phyloP scores from a whole-genome alignment of 1,284 basidiomycete species.

The Irpex sp. region DNA sequence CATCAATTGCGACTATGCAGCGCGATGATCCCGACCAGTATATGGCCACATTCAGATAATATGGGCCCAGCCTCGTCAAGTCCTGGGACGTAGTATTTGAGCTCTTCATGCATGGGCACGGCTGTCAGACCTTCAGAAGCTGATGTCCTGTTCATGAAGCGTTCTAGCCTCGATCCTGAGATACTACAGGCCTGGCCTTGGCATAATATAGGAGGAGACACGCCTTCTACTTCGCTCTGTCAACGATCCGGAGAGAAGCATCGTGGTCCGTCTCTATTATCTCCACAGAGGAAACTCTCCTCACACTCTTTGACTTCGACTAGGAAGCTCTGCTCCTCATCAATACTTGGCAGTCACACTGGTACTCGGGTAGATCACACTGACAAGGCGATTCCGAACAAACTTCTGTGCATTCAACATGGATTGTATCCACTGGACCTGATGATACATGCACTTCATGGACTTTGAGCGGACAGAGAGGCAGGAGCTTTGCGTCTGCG shows the following conservation, averaged over 20 bases:
- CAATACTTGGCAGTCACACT: neutral
- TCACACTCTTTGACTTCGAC: neutral
- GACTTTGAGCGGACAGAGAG: slow-evolving; percentile 6
- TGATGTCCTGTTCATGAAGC: neutral
- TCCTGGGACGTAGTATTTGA: too few species aligned
- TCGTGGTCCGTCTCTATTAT: neutral
- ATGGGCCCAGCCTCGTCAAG: too few species aligned
- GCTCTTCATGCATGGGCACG: neutral
- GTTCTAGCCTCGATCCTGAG: neutral
- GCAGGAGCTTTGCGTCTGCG: neutral
- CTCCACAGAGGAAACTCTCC: neutral
- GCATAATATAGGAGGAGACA: neutral
- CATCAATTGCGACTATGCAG: neutral
- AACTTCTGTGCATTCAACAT: neutral
- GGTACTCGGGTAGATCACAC: neutral
- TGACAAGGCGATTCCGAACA: neutral
- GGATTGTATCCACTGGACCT: neutral
- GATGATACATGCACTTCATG: neutral
- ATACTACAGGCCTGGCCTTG: neutral
- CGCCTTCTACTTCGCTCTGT: neutral
- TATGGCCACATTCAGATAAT: too few species aligned
- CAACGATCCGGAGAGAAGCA: neutral
- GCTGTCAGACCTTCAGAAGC: neutral
- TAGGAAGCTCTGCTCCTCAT: neutral
- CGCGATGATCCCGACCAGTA: too few species aligned